Evolutionary conservation across 192 early-diverging fungal genomes (phyloP).

Genomic region (Powellomyces hirtus): DNA sequence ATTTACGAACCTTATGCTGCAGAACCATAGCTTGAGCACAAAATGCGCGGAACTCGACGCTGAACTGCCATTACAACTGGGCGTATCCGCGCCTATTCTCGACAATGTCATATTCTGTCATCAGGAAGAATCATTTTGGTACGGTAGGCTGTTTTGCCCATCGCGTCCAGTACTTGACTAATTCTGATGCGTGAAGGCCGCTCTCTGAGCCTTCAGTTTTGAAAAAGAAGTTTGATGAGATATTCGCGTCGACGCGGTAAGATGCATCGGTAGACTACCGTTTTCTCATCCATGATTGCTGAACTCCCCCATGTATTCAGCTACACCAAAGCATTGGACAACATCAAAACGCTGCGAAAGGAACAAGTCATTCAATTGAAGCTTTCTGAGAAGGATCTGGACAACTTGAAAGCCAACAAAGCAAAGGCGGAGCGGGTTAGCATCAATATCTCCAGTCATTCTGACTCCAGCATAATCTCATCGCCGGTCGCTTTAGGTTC

Average conservation of each 20-base stretch:
- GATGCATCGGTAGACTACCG: not conserved
- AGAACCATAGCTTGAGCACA: constrained; percentile 69
- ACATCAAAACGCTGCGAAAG: constrained; percentile 76
- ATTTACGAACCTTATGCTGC: not conserved
- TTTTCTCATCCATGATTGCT: not conserved
- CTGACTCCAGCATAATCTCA: no score
- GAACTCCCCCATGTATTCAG: no score
- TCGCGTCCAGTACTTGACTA: no score
- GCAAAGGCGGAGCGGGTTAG: constrained; percentile 56
- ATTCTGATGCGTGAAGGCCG: no score
- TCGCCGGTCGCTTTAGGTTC: no score
- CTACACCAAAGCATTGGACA: constrained; percentile 88
- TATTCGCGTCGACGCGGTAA: constrained; percentile 87
- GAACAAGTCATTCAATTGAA: constrained; percentile 63
- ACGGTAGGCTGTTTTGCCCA: not conserved
- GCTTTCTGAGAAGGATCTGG: constrained; percentile 60
- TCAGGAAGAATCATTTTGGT: constrained; percentile 97
- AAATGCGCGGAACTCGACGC: constrained; percentile 84
- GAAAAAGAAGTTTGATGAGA: constrained; percentile 99
- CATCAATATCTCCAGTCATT: not conserved
- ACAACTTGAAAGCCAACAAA: constrained; percentile 66
- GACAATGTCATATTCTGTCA: constrained; percentile 99
- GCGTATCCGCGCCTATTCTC: constrained; percentile 86
- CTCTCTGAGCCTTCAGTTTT: constrained; percentile 78
- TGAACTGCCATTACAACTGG: constrained; percentile 80